Conservation (phyloP, 495 filamentous ascomycete genomes). For the Penicillium alfredii region DNA sequence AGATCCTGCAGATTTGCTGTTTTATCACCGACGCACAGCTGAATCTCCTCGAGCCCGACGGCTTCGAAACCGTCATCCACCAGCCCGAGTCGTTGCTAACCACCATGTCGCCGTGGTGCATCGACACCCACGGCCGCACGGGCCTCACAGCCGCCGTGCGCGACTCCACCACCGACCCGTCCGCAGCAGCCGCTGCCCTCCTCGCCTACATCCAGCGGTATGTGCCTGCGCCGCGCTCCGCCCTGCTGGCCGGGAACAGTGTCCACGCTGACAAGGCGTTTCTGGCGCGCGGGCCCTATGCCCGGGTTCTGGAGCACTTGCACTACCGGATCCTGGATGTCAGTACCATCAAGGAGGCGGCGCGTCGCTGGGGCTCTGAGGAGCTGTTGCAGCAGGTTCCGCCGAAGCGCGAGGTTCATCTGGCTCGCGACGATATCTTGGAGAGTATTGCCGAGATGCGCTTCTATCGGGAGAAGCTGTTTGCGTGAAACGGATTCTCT, state of each 20-base stretch:
- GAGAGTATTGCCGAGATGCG: conserved; percentile 90
- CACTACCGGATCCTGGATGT: conserved; percentile 91
- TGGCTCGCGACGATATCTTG: conserved; percentile 83
- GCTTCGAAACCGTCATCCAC: conserved; percentile 77
- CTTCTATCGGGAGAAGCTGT: conserved; percentile 57
- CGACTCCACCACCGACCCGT: conserved; percentile 63
- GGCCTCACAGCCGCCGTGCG: conserved; percentile 77
- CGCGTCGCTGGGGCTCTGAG: conserved; percentile 67
- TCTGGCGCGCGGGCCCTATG: conserved; percentile 67
- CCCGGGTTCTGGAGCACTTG: conserved; percentile 63
- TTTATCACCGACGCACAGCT: conserved; percentile 80
- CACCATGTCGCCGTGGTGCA: conserved; percentile 71
- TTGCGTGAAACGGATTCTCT: no score
- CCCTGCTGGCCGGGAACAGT: conserved; percentile 81
- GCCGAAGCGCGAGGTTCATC: conserved; percentile 67
- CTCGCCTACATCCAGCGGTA: conserved; percentile 69
- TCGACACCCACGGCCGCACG: conserved; percentile 55
- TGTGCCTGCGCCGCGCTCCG: conserved; percentile 57
- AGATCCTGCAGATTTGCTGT: conserved; percentile 89
- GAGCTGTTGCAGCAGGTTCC: conserved; percentile 56
- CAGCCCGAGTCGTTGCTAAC: conserved; percentile 64
- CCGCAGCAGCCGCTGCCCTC: conserved; percentile 65
- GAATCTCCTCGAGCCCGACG: conserved; percentile 65
- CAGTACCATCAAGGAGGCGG: conserved; percentile 84
- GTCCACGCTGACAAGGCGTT: conserved; percentile 89